phyloP scores from a whole-genome alignment of 768 basidiomycete genomes.

The Myochromella boudieri region DNA sequence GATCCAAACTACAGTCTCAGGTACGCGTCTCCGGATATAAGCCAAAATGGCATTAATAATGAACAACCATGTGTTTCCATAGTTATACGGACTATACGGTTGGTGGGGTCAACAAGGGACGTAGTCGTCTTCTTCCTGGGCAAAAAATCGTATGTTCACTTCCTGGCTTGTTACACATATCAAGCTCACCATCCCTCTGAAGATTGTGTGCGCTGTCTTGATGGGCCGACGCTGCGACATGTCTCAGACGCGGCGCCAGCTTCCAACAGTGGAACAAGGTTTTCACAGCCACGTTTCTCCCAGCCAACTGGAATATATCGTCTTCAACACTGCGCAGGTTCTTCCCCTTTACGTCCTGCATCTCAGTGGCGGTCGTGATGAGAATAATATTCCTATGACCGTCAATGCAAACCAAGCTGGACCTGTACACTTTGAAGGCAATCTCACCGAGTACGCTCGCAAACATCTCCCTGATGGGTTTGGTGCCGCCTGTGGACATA shows the following conservation, averaged over 20 bases:
- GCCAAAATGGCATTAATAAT: too few relatives aligned
- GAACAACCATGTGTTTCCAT: too few relatives aligned
- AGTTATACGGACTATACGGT: constrained; percentile 9
- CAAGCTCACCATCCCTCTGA: background rate
- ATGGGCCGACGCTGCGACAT: constrained; percentile 11
- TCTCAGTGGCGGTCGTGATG: constrained; percentile 6
- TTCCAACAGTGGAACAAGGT: constrained; percentile 2
- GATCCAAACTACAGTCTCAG: constrained; percentile 7
- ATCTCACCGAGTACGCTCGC: constrained; percentile 10
- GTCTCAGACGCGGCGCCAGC: background rate
- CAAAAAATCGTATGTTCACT: constrained; percentile 13
- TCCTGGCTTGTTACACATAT: too few relatives aligned
- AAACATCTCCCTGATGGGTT: constrained; percentile 12
- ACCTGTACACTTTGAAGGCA: too few relatives aligned
- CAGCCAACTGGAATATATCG: constrained; percentile 6
- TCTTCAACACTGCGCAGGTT: constrained; percentile 11
- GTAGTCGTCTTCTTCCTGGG: constrained; percentile 9
- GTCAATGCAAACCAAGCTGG: background rate
- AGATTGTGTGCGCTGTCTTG: constrained; percentile 10
- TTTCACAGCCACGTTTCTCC: constrained; percentile 13
- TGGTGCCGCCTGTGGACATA: constrained; percentile 10
- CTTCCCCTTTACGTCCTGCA: constrained; percentile 13
- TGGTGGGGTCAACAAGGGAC: constrained; percentile 2
- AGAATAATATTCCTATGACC: background rate
- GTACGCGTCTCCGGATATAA: background rate